These are phyloP conservation scores for Pseudoneurospora amorphoporcata DNA, from an alignment of 495 filamentous ascomycete species.

Conservation along the genomic window DNA sequence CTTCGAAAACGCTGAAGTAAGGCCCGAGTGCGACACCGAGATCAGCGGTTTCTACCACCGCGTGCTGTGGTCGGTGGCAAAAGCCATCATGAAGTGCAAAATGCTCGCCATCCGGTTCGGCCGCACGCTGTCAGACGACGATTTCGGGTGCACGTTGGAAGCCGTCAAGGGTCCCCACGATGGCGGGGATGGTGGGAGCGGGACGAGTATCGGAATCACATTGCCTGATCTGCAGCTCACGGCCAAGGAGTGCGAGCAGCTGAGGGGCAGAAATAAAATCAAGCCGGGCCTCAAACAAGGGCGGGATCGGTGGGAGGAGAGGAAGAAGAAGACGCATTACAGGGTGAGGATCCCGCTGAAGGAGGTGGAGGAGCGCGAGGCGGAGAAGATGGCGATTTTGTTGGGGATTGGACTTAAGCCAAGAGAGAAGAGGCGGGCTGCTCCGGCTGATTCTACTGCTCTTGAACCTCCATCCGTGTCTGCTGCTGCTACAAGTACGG, in stretches of 20 bases:
- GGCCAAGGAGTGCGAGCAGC: conserved; percentile 25
- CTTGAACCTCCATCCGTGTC: neutral
- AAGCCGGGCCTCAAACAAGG: conserved; percentile 14
- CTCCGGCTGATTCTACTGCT: neutral
- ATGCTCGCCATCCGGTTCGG: conserved; percentile 44
- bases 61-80: conserved; percentile 68
- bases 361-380: conserved; percentile 22
- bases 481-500: neutral
- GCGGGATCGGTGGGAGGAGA: conserved; percentile 14
- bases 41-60: conserved; percentile 72
- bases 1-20: conserved; percentile 36
- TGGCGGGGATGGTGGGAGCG: conserved; percentile 25
- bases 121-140: conserved; percentile 38
- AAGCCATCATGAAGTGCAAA: conserved; percentile 78
- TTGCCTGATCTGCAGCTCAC: conserved; percentile 44
- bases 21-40: conserved; percentile 43
- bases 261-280: conserved; percentile 17
- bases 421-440: neutral
- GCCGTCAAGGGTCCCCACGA: conserved; percentile 23
- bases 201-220: conserved; percentile 37
- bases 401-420: conserved; percentile 8
- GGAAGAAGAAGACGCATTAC: conserved; percentile 19
- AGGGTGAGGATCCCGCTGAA: conserved; percentile 31
- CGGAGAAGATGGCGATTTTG: conserved; percentile 21
- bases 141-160: conserved; percentile 36